Evolutionary conservation across 108 stramenopile genomes (phyloP).

Genomic region (Skeletonema potamos): DNA sequence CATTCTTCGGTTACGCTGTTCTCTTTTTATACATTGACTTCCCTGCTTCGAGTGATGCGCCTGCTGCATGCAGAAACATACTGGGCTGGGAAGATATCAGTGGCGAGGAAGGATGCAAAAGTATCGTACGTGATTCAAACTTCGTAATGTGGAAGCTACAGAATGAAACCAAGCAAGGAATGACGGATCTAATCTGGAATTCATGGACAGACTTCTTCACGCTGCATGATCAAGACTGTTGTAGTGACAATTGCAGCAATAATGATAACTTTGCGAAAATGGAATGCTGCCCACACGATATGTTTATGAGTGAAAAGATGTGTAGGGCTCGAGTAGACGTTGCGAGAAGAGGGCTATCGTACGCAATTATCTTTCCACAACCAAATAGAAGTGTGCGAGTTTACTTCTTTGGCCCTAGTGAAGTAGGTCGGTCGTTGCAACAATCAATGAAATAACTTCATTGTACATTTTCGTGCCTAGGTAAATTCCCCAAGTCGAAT

Average conservation of each 20-base stretch:
- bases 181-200: conserved; percentile 2
- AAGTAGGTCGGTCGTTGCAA: neutral
- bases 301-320: conserved; percentile 10
- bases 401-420: conserved; percentile 3
- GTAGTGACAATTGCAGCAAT: neutral
- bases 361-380: conserved; percentile 7
- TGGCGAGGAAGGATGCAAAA: neutral
- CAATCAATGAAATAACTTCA: neutral
- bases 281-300: conserved; percentile 10
- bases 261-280: neutral
- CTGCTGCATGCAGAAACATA: neutral
- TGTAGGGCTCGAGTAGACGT: neutral
- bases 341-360: conserved; percentile 2
- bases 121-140: neutral
- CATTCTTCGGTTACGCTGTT: neutral
- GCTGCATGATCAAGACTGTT: neutral
- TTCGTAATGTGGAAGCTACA: conserved; percentile 3
- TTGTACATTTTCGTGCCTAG: too few species aligned
- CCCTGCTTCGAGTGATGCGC: neutral
- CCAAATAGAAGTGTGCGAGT: neutral
- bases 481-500: too few species aligned
- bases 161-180: conserved; percentile 6
- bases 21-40: neutral
- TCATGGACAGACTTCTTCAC: conserved; percentile 2
- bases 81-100: neutral